Percentiles rank a stretch among this genome's conserved stretches.
These are phyloP conservation scores for Ilyonectria destructans DNA, from an alignment of 2,329 filamentous ascomycete species.

Conservation along the genomic window DNA sequence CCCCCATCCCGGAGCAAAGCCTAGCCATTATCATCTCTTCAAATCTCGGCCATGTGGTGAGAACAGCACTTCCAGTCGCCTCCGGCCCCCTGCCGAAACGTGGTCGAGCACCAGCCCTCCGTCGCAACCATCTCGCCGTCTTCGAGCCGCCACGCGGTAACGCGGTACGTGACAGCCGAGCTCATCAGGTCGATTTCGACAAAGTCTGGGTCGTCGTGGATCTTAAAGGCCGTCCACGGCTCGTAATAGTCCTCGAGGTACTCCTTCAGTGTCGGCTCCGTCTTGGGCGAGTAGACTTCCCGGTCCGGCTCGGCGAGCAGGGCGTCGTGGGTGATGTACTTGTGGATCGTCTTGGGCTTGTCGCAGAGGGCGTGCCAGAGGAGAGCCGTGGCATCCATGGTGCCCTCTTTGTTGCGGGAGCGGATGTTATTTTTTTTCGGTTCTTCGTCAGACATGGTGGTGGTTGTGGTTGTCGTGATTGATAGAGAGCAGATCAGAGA, in stretches of 20 bases:
- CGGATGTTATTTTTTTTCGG: slow-evolving; percentile 50
- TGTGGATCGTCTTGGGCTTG: slow-evolving; percentile 52
- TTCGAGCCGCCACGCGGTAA: slow-evolving; percentile 53
- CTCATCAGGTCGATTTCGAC: slow-evolving; percentile 59
- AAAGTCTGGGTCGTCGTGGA: slow-evolving; percentile 55
- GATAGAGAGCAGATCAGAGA: background rate
- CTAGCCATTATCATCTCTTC: background rate
- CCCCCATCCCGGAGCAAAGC: background rate
- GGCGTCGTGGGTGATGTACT: slow-evolving; percentile 55
- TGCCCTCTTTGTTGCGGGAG: slow-evolving; percentile 55
- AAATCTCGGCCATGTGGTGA: slow-evolving; percentile 53
- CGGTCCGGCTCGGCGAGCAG: slow-evolving; percentile 53
- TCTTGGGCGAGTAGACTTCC: slow-evolving; percentile 50
- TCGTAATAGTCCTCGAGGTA: slow-evolving; percentile 54
- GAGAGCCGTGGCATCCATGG: slow-evolving; percentile 54
- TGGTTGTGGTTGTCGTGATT: background rate
- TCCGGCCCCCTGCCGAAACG: slow-evolving; percentile 54
- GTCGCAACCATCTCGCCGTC: slow-evolving; percentile 52
- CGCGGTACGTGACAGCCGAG: slow-evolving; percentile 51
- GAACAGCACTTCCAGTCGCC: slow-evolving; percentile 56
- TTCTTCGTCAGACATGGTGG: slow-evolving; percentile 30
- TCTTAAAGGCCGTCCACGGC: slow-evolving; percentile 56
- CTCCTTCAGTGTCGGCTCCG: slow-evolving; percentile 52
- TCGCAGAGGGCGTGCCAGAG: slow-evolving; percentile 56
- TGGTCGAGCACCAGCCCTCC: slow-evolving; percentile 54